Evolutionary conservation across 345 rosid genomes (phyloP), one percentile per base, ranked within the genome.

Genomic region (Camelina laxa): DNA sequence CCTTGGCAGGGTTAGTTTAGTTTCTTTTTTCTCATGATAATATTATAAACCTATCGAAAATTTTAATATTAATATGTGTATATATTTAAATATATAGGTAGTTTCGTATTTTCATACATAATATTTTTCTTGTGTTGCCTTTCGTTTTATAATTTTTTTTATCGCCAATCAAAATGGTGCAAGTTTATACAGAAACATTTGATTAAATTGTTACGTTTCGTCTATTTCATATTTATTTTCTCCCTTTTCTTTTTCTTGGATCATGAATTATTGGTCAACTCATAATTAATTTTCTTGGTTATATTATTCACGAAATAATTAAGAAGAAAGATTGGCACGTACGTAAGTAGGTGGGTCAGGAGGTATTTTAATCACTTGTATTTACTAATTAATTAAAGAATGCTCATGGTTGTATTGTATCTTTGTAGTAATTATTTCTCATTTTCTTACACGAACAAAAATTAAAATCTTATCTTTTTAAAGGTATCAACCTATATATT

Each of bases 1-100:
- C 83, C 88, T 69, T 87, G 93, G 91, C 83, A 86, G 85, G 88
- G 88, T 75, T 85, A 87, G 85, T 42, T 59, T 6, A 75, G 48
- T 35, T 69, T 60, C 19, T 60, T 27, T 38, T 60, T 51, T 36
- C 65, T 64, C 60, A 11, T 48, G 24, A 27, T 49, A n/a, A 24
- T 38, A 76, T 24, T 55, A 35, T 31, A 17, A 69, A 20, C 19
- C 49, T 60, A 62, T 69, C 50, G 35, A 13, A 60, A 24, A 9
- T 3, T 2, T 21, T 69, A 44, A 19, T 47, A 56, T 16, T 15
- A 67, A 42, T 67, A 42, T 67, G 19, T 69, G 9, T 12, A 21
- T 49, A 63, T 41, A 22, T 27, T 8, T 9, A 42, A 15, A 42
- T 19, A 60, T 38, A 38, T 10, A 49, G 44, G 15, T 71, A 70